Evolutionary conservation across 345 rosid genomes (phyloP).

Genomic region (Eucalyptus viminalis): DNA sequence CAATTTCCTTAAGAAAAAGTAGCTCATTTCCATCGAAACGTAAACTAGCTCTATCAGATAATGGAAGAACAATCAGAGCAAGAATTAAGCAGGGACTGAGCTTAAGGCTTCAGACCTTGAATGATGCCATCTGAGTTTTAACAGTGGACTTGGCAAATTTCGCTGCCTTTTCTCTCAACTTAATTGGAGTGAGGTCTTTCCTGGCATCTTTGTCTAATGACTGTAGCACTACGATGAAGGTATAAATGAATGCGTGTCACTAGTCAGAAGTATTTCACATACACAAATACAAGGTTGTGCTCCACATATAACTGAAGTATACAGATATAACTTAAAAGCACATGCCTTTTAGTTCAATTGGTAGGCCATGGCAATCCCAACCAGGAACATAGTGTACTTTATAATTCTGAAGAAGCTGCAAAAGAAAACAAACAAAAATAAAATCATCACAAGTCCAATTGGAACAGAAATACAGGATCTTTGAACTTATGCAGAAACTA

Average conservation of each 20-base stretch:
- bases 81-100: not conserved
- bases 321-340: not conserved
- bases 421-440: not conserved
- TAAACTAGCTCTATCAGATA: not conserved
- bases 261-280: not conserved
- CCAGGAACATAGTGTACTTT: conserved; percentile 87
- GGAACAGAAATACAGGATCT: not conserved
- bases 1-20: not conserved
- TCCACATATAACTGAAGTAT: not conserved
- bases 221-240: conserved; percentile 74
- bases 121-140: conserved; percentile 88
- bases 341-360: conserved; percentile 96
- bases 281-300: not conserved
- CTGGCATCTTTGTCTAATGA: conserved; percentile 77
- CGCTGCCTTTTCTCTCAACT: conserved; percentile 88
- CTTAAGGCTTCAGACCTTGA: conserved; percentile 41
- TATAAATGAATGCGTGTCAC: not conserved
- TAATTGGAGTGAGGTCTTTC: conserved; percentile 74
- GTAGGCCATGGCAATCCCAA: conserved; percentile 99
- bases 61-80: not conserved
- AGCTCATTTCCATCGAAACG: not conserved
- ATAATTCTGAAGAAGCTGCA: conserved; percentile 79
- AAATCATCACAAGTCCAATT: not conserved
- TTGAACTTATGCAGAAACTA: not conserved
- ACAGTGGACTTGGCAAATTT: conserved; percentile 91